phyloP scores from a whole-genome alignment of 169 alveolate species.

The Perkinsus olseni region DNA sequence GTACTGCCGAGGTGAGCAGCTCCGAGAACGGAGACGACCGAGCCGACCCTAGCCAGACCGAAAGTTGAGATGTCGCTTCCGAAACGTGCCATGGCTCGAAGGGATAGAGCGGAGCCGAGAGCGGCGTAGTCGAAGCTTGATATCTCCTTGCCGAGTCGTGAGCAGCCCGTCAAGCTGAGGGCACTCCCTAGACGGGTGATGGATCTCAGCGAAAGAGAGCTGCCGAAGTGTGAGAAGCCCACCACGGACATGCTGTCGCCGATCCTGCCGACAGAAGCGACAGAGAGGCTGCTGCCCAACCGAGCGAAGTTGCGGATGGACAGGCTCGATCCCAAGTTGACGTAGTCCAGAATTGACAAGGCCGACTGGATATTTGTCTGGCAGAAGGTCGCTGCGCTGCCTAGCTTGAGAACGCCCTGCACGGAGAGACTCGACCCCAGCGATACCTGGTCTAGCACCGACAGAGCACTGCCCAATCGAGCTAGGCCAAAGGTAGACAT shows the following conservation, averaged over 20 bases:
- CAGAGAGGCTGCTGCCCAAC: neutral
- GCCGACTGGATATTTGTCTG: neutral
- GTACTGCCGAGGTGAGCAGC: neutral
- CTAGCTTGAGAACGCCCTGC: neutral
- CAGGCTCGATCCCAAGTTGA: neutral
- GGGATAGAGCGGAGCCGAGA: neutral
- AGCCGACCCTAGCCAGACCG: constrained; percentile 17
- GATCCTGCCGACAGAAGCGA: neutral
- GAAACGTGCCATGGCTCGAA: neutral
- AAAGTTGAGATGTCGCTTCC: neutral
- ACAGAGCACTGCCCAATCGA: neutral
- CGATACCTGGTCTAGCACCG: neutral
- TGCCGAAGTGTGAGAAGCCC: neutral
- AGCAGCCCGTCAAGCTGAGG: neutral
- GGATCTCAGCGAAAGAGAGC: neutral
- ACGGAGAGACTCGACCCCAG: neutral
- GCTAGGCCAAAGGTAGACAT: neutral
- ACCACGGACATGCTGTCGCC: neutral
- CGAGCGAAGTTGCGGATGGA: constrained; percentile 4
- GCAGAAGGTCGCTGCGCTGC: neutral
- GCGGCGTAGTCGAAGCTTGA: neutral
- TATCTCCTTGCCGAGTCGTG: neutral
- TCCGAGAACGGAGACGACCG: neutral
- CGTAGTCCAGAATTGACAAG: neutral
- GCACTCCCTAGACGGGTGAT: neutral